Base-by-base conservation (phyloP, 441 rosid species). In the Bruguiera hainesii region DNA sequence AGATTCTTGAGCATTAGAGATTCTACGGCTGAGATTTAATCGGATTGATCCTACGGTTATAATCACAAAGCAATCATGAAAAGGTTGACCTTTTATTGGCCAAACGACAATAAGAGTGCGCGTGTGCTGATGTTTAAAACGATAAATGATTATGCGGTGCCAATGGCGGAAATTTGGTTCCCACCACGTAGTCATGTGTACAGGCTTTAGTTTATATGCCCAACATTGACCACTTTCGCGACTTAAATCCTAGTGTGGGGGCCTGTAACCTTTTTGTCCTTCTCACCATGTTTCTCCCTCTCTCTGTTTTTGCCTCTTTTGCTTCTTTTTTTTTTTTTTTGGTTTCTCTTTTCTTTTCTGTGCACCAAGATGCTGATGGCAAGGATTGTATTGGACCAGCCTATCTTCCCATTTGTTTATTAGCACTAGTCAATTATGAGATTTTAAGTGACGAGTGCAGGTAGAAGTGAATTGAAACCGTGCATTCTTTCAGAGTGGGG, bases 191-290 rank as follows among this genome's bases (percentile, higher is more conserved):
- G 72, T 71, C 82, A 80, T 82, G 77, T 70, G 75, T 71, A 19
- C 67, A 73, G 51, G 74, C 76, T 42, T 42, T 42, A 33, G 37
- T 0, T 46, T 56, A 59, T 63, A 72, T 37, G 35, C 56, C 56
- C 62, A 55, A 48, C 49, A 48, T 46, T 46, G 64, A 51, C 71
- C 70, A 39, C 65, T 59, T 63, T 53, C 46, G 20, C 61, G 39
- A 58, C 68, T 65, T 69, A 73, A 72, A 65, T 60, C 62, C 56
- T 55, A 31, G 3, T 1, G 23, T 7, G 13, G 53, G 53, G 69
- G 1, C 70, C 76, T 62, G 64, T 63, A 0, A 76, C 67, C 75
- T 73, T 76, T 80, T 81, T 80, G 80, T 71, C 80, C 75, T 65
- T 50, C 56, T 70, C 69, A n/a, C 60, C 3, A 7, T 1, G 2